Evolutionary conservation across 2,329 filamentous ascomycete species (phyloP).

Genomic region (Botrytis elliptica): DNA sequence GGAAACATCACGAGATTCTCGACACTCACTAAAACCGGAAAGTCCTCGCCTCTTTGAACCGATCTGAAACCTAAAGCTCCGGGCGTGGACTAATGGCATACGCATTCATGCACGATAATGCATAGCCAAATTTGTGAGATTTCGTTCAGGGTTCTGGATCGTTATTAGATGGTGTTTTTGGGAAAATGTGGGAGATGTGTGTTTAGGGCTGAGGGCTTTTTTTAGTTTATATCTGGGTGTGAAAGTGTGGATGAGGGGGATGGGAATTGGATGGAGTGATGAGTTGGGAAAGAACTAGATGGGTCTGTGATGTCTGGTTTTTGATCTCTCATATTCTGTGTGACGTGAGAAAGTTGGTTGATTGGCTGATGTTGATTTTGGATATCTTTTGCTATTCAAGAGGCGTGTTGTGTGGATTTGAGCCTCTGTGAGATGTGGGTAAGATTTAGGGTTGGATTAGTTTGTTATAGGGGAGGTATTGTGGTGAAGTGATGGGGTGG

Average conservation of each 20-base stretch:
- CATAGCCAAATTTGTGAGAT: background rate
- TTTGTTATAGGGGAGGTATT: background rate
- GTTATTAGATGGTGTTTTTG: background rate
- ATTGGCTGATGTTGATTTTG: background rate
- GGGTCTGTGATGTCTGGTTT: background rate
- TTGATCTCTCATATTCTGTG: background rate
- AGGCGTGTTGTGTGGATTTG: background rate
- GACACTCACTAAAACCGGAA: background rate
- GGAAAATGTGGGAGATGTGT: background rate
- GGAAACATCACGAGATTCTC: background rate
- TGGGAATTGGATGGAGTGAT: background rate
- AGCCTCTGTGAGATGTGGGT: background rate
- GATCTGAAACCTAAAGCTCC: background rate
- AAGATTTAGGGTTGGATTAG: background rate
- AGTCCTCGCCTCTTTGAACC: background rate
- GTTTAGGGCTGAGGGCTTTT: background rate
- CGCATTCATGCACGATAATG: background rate
- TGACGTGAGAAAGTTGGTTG: slow-evolving; percentile 5
- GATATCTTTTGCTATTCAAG: background rate
- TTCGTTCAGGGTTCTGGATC: background rate
- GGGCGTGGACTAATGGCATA: background rate
- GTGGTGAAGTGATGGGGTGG: background rate
- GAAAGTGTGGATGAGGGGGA: background rate
- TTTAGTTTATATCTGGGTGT: background rate
- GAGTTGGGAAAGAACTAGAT: background rate